Conservation (phyloP, 2,329 filamentous ascomycete species). For the Monosporascus sp. region DNA sequence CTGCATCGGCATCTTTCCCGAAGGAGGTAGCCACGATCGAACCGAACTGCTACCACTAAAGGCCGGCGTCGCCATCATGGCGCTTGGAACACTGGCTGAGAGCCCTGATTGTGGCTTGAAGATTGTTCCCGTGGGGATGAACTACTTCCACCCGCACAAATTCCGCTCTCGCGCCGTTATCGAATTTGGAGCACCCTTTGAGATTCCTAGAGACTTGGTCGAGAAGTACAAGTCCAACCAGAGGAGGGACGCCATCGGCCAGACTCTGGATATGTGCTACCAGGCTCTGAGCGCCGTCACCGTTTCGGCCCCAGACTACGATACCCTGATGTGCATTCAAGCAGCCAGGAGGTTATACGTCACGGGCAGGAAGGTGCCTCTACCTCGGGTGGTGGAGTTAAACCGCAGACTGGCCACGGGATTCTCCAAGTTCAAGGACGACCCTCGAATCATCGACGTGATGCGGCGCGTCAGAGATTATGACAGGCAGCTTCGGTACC, state of each 20-base stretch:
- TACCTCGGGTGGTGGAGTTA: constrained; percentile 89
- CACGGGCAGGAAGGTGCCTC: constrained; percentile 85
- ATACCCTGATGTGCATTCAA: constrained; percentile 95
- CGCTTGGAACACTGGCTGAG: constrained; percentile 79
- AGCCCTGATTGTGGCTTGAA: constrained; percentile 84
- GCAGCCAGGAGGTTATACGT: constrained; percentile 90
- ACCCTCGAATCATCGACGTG: constrained; percentile 73
- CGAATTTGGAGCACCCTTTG: constrained; percentile 87
- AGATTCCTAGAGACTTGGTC: constrained; percentile 76
- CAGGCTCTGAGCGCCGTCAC: constrained; percentile 82
- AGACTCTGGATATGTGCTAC: constrained; percentile 81
- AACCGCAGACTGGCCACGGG: constrained; percentile 87
- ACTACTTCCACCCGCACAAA: constrained; percentile 98
- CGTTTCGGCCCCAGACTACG: constrained; percentile 87
- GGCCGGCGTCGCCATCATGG: constrained; percentile 97
- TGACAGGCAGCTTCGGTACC: constrained; percentile 77
- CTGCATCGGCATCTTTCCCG: constrained; percentile 94
- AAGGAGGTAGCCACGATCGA: constrained; percentile 92
- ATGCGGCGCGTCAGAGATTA: constrained; percentile 75
- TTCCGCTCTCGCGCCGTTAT: constrained; percentile 94
- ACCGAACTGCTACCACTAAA: constrained; percentile 89
- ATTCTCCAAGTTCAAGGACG: constrained; percentile 88
- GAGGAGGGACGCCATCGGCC: constrained; percentile 78
- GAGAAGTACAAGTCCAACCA: constrained; percentile 80
- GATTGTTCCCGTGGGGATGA: constrained; percentile 97